Evolutionary conservation across 345 rosid genomes (phyloP).

Genomic region (Barbarea vulgaris): DNA sequence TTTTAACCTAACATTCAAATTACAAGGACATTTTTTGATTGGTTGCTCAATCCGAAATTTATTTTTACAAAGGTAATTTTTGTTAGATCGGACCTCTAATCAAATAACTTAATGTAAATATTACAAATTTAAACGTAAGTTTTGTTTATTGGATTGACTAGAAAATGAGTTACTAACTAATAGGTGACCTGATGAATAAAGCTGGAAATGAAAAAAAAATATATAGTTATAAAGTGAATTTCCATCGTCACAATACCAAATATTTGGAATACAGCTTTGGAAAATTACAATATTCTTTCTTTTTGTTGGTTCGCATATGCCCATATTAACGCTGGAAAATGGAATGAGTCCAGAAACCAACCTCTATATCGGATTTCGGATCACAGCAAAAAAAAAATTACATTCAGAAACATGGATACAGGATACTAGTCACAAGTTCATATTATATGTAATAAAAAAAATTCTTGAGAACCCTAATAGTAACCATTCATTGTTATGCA

Average conservation of each 20-base stretch:
- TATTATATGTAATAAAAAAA: not conserved
- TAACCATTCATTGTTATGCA: constrained; percentile 30
- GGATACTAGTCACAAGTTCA: not conserved
- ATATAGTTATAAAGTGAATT: not conserved
- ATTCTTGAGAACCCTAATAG: not conserved
- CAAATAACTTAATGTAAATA: too few relatives aligned
- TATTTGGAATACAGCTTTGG: not conserved
- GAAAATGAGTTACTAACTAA: not conserved
- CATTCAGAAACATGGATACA: not conserved
- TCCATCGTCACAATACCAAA: not conserved
- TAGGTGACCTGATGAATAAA: not conserved
- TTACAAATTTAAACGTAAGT: not conserved
- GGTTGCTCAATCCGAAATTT: not conserved
- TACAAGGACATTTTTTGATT: not conserved
- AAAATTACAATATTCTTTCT: not conserved
- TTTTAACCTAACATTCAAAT: not conserved
- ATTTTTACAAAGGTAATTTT: not conserved
- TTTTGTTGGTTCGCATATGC: constrained; percentile 15
- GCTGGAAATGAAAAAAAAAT: not conserved
- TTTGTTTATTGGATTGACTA: not conserved
- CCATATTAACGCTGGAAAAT: not conserved
- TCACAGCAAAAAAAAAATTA: not conserved
- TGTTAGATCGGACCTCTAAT: not conserved
- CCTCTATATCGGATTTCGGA: not conserved
- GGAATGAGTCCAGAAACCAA: constrained; percentile 7